Conservation (phyloP, 164 flowering plant genomes). For the Sextonia rubra region DNA sequence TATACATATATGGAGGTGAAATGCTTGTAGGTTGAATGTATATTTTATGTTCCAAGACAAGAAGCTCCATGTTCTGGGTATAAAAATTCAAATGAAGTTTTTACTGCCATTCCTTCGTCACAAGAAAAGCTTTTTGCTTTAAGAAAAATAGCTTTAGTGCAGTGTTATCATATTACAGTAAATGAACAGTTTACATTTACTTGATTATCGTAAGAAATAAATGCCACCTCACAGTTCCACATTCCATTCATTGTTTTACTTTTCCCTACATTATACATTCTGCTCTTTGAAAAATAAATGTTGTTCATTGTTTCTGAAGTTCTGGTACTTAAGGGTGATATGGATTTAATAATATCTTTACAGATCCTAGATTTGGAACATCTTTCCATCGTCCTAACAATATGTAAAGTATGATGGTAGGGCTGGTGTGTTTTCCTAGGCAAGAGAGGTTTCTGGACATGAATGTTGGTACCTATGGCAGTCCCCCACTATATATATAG, state of each 20-base stretch:
- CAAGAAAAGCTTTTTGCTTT: neutral
- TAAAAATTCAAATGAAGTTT: neutral
- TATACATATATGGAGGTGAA: neutral
- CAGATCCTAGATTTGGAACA: neutral
- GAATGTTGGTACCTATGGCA: too few species aligned
- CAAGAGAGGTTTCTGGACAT: too few species aligned
- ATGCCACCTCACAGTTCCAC: neutral
- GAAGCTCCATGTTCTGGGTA: neutral
- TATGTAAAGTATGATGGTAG: neutral
- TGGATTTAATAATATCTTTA: neutral
- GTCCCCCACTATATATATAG: too few species aligned
- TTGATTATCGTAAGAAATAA: neutral
- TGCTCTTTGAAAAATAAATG: neutral
- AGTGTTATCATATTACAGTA: too few species aligned
- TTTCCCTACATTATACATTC: neutral
- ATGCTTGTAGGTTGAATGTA: neutral
- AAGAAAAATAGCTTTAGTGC: too few species aligned
- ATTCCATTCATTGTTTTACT: neutral
- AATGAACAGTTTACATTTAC: neutral
- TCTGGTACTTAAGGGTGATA: neutral
- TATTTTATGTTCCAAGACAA: too few species aligned
- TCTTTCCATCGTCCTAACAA: constrained; percentile 2
- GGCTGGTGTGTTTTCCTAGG: neutral
- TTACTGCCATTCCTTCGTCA: neutral
- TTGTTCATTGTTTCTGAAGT: neutral